Percentiles rank a stretch among this genome's conserved stretches.
phyloP scores from a whole-genome alignment of 768 basidiomycete species.

The Baorangia bicolor region DNA sequence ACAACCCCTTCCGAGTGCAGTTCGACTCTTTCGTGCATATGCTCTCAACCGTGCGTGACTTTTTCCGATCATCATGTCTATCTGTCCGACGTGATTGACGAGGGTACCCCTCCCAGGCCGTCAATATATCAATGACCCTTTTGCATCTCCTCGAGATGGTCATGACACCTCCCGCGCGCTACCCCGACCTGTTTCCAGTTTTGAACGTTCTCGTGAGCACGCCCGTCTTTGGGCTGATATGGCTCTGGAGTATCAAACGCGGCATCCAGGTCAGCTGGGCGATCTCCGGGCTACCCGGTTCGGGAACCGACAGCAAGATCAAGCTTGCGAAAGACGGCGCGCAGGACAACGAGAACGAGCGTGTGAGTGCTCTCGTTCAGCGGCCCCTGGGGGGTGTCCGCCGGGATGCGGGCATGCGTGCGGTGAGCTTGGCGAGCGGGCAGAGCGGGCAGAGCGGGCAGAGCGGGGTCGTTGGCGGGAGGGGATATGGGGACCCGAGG shows the following conservation, averaged over 20 bases:
- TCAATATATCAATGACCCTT: constrained; percentile 51
- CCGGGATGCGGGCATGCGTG: constrained; percentile 23
- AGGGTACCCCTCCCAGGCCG: constrained; percentile 35
- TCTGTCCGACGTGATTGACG: constrained; percentile 2
- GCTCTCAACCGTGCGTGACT: constrained; percentile 48
- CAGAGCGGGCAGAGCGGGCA: too few relatives aligned
- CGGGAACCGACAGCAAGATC: not conserved
- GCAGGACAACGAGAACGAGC: constrained; percentile 10
- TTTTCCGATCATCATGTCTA: not conserved
- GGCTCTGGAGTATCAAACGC: constrained; percentile 87
- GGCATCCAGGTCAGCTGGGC: constrained; percentile 82
- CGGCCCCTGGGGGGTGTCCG: not conserved
- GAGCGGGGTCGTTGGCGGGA: not conserved
- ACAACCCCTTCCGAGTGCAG: constrained; percentile 57
- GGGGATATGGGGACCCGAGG: constrained; percentile 19
- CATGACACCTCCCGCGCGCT: constrained; percentile 64
- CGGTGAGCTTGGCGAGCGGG: constrained; percentile 30
- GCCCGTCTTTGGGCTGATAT: constrained; percentile 77
- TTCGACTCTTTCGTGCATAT: constrained; percentile 48
- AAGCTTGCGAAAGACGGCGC: not conserved
- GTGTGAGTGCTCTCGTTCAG: not conserved
- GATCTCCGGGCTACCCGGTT: constrained; percentile 51
- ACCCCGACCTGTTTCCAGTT: constrained; percentile 84
- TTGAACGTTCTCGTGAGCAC: constrained; percentile 82
- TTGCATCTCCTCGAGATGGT: constrained; percentile 68